Conservation (phyloP, 495 filamentous ascomycete genomes). For the Penicillium simplicissimum region DNA sequence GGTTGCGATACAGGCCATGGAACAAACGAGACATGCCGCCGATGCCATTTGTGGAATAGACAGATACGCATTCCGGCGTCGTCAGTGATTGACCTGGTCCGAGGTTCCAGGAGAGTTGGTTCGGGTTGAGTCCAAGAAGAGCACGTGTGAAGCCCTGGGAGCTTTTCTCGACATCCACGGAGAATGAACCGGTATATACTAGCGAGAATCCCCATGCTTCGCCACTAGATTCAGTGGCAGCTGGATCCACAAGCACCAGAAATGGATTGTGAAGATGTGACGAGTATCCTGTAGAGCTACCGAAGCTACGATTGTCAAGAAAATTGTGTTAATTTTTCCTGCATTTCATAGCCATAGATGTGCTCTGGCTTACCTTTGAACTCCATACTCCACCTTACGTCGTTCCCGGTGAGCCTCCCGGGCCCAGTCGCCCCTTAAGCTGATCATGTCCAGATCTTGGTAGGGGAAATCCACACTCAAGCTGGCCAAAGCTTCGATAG, state of each 20-base stretch:
- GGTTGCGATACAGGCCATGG: slow-evolving; percentile 54
- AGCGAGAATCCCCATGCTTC: slow-evolving; percentile 57
- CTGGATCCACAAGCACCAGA: slow-evolving; percentile 48
- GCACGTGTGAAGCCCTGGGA: slow-evolving; percentile 55
- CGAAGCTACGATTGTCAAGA: neutral
- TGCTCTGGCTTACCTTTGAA: slow-evolving; percentile 27
- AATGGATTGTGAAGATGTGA: slow-evolving; percentile 59
- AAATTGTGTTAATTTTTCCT: neutral
- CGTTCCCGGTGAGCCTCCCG: slow-evolving; percentile 45
- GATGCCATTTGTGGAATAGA: slow-evolving; percentile 53
- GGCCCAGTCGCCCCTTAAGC: slow-evolving; percentile 55
- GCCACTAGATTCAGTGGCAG: slow-evolving; percentile 52
- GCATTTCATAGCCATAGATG: neutral
- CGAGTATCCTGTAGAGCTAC: slow-evolving; percentile 42
- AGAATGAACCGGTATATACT: slow-evolving; percentile 55
- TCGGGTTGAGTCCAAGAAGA: slow-evolving; percentile 51
- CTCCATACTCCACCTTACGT: slow-evolving; percentile 38
- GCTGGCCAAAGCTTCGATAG: slow-evolving; percentile 51
- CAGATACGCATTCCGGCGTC: slow-evolving; percentile 54
- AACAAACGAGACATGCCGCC: slow-evolving; percentile 56
- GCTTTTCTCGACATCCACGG: slow-evolving; percentile 52
- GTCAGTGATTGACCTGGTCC: slow-evolving; percentile 47
- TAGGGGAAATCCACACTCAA: slow-evolving; percentile 54
- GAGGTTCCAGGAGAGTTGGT: slow-evolving; percentile 50
- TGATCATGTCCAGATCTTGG: slow-evolving; percentile 56